These are phyloP conservation scores for Fonsecaea multimorphosa DNA, from an alignment of 2,329 filamentous ascomycete species.

Conservation along the genomic window DNA sequence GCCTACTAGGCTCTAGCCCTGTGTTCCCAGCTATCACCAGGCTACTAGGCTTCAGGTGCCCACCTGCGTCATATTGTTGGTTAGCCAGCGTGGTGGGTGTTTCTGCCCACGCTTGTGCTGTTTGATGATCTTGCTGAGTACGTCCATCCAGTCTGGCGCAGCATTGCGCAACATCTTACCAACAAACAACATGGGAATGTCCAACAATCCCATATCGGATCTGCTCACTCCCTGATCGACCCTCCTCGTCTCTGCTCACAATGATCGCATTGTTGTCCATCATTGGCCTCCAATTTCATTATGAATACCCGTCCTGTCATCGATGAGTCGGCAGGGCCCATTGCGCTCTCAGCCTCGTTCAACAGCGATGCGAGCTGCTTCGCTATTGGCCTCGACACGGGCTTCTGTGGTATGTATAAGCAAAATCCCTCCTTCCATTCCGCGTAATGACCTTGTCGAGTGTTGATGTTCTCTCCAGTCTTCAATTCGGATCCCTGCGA, in stretches of 20 bases:
- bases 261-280: slow-evolving; percentile 6
- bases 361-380: slow-evolving; percentile 87
- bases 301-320: slow-evolving; percentile 94
- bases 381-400: slow-evolving; percentile 81
- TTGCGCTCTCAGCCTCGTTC: slow-evolving; percentile 82
- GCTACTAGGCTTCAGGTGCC: background rate
- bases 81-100: no score
- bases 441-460: slow-evolving; percentile 22
- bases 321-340: slow-evolving; percentile 74
- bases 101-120: background rate
- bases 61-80: slow-evolving; percentile 13
- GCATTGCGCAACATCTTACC: background rate
- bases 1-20: background rate
- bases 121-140: background rate
- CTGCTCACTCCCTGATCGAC: background rate
- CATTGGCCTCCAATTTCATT: slow-evolving; percentile 16
- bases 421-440: slow-evolving; percentile 28
- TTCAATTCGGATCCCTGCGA: slow-evolving; percentile 75
- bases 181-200: slow-evolving; percentile 17
- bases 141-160: background rate
- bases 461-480: slow-evolving; percentile 55
- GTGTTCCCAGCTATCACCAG: background rate
- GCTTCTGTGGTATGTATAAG: slow-evolving; percentile 74
- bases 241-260: background rate
- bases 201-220: slow-evolving; percentile 10